Conservation (phyloP, 176 grass and related monocot genomes). For the Thinopyrum elongatum region DNA sequence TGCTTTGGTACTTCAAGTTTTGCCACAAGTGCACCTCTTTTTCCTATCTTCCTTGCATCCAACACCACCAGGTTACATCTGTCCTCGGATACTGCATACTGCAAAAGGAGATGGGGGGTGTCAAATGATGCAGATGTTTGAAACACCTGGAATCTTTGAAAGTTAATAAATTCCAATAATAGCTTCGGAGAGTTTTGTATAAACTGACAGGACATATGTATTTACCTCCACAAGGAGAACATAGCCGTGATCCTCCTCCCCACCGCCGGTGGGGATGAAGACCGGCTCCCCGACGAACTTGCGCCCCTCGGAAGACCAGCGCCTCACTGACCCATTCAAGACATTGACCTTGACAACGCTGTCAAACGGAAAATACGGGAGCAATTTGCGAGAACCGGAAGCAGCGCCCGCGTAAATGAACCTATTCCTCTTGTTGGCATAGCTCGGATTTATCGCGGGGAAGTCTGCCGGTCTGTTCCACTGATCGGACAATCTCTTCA, state of each 20-base stretch:
- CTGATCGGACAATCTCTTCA: constrained; percentile 47
- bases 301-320: constrained; percentile 51
- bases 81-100: constrained; percentile 76
- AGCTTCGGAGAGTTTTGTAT: background rate
- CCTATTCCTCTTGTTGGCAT: constrained; percentile 46
- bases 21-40: constrained; percentile 47
- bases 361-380: constrained; percentile 86
- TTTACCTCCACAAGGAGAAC: constrained; percentile 86
- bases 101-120: constrained; percentile 14
- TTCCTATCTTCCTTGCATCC: constrained; percentile 77
- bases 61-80: constrained; percentile 76
- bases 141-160: background rate
- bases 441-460: constrained; percentile 67
- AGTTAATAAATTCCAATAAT: background rate
- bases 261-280: constrained; percentile 45
- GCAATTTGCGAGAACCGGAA: constrained; percentile 60
- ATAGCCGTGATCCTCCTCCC: constrained; percentile 84
- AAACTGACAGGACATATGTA: background rate
- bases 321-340: constrained; percentile 26
- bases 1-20: constrained; percentile 83
- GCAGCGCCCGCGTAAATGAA: constrained; percentile 57
- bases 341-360: constrained; percentile 62
- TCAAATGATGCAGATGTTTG: background rate
- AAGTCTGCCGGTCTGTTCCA: constrained; percentile 72
- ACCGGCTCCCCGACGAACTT: constrained; percentile 80